These are phyloP conservation scores for Heliocybe sulcata DNA, from an alignment of 1,284 basidiomycete genomes.

Conservation along the genomic window DNA sequence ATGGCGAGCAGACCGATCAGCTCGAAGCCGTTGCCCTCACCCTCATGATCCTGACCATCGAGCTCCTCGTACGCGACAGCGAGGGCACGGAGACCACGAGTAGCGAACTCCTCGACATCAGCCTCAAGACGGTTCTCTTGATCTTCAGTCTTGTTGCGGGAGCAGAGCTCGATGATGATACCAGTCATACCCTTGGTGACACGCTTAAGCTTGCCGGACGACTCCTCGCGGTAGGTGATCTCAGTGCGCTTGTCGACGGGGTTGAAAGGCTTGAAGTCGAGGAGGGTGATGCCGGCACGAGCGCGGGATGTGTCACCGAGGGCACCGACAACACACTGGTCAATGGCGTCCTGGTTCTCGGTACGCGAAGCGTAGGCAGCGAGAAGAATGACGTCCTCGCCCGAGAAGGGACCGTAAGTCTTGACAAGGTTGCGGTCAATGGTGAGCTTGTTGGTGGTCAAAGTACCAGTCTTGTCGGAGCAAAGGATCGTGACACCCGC, in stretches of 20 bases:
- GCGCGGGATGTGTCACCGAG: slow-evolving; percentile 70
- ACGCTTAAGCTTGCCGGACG: slow-evolving; percentile 92
- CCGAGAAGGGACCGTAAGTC: slow-evolving; percentile 84
- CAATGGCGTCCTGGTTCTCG: slow-evolving; percentile 98
- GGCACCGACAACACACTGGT: slow-evolving; percentile 80
- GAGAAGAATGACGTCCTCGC: slow-evolving; percentile 88
- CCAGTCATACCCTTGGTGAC: slow-evolving; percentile 99
- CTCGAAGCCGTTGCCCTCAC: slow-evolving; percentile 92
- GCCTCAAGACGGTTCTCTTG: slow-evolving; percentile 88
- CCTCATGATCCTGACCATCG: slow-evolving; percentile 74
- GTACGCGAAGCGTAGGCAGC: slow-evolving; percentile 95
- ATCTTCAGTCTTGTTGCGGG: slow-evolving; percentile 93
- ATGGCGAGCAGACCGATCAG: slow-evolving; percentile 96
- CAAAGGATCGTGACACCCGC: slow-evolving; percentile 96
- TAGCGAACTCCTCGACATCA: slow-evolving; percentile 94
- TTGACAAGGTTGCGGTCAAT: slow-evolving; percentile 92
- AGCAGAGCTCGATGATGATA: slow-evolving; percentile 93
- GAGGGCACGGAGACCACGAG: slow-evolving; percentile 95
- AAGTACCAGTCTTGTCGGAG: slow-evolving; percentile 96
- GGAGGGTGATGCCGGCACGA: slow-evolving; percentile 88
- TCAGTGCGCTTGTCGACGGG: slow-evolving; percentile 99
- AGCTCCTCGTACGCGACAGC: slow-evolving; percentile 95
- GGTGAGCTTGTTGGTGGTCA: slow-evolving; percentile 98
- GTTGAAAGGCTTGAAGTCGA: slow-evolving; percentile 99
- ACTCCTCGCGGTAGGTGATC: slow-evolving; percentile 94